Evolutionary conservation across 306 rosid species (phyloP).

Genomic region (Castanea crenata): DNA sequence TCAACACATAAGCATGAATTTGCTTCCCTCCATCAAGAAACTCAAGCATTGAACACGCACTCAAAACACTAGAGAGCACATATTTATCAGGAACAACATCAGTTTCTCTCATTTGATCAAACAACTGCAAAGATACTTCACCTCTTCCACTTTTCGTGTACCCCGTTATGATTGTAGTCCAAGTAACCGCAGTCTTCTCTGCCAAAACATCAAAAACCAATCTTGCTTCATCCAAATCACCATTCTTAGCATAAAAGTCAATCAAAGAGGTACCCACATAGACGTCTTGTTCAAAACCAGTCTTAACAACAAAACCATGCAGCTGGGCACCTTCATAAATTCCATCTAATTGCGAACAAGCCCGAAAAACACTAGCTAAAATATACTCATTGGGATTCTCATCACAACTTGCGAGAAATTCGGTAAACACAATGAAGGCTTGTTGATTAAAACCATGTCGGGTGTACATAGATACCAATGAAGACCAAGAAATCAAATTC

Average conservation of each 20-base stretch:
- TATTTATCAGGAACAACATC: constrained; percentile 57
- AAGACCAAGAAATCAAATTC: constrained; percentile 74
- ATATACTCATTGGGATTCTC: constrained; percentile 64
- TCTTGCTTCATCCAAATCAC: constrained; percentile 58
- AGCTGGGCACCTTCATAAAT: constrained; percentile 51
- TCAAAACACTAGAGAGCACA: constrained; percentile 74
- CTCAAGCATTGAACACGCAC: constrained; percentile 68
- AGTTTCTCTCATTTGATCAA: constrained; percentile 56
- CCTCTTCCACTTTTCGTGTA: constrained; percentile 62
- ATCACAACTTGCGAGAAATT: constrained; percentile 41
- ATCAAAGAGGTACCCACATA: constrained; percentile 84
- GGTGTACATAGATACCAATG: constrained; percentile 76
- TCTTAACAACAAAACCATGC: constrained; percentile 58
- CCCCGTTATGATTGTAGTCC: constrained; percentile 78
- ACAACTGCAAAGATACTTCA: constrained; percentile 65
- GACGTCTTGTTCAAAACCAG: constrained; percentile 61
- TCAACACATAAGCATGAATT: constrained; percentile 69
- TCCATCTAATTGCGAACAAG: constrained; percentile 58
- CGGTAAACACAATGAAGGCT: constrained; percentile 52
- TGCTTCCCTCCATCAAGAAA: constrained; percentile 74
- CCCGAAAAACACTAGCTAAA: constrained; percentile 64
- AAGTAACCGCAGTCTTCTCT: constrained; percentile 59
- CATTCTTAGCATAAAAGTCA: constrained; percentile 64
- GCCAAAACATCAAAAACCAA: constrained; percentile 57
- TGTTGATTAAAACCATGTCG: constrained; percentile 41